Base-by-base conservation (phyloP, 2,329 filamentous ascomycete genomes). In the Aspergillus cejpii region DNA sequence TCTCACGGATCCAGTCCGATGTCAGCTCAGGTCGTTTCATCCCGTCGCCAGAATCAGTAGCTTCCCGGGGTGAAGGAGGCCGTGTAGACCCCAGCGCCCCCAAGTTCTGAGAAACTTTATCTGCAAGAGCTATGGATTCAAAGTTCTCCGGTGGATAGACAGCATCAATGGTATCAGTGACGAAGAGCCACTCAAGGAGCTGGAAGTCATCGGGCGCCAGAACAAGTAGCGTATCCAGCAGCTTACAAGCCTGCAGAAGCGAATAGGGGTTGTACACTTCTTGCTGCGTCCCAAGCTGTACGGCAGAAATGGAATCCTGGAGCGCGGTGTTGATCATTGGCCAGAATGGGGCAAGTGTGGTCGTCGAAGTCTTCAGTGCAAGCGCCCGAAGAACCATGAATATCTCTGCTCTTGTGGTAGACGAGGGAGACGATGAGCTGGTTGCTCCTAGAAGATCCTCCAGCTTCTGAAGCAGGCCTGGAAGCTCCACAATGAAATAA, bases 121-220 rank as follows among this genome's bases (percentile, higher is more conserved):
- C 92, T 0, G 86, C 84, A 4, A 97, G 76, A 2, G 87, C 87
- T 2, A 85, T 72, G 1, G 87, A 78, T 48, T 81, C 77, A 69
- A 83, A 84, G 41, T 74, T 72, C 11, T 80, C 70, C 0, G 87
- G 83, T 10, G 86, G 82, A 67, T 98, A 94, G 26, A 98, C 86
- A 1, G 92, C 90, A 58, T 98, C 92, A 52, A 96, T 90, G 11
- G 91, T 97, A 66, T 98, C 92, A 1, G 89, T 94, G 44, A 98
- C 83, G 65, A 95, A 98, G 3, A 97, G 79, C 92, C 92, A 98
- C 71, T 96, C 88, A 59, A 94, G 85, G n/a, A 97, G 78, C 66
- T 97, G 92, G 68, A 97, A 98, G 64, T 98, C 92, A 55, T 98
- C 92, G 0, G 90, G 91, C 3, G 86, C 84, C 6, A 90, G 75